Conservation (phyloP, 352 stramenopile species). For the Phytophthora uliginosa region DNA sequence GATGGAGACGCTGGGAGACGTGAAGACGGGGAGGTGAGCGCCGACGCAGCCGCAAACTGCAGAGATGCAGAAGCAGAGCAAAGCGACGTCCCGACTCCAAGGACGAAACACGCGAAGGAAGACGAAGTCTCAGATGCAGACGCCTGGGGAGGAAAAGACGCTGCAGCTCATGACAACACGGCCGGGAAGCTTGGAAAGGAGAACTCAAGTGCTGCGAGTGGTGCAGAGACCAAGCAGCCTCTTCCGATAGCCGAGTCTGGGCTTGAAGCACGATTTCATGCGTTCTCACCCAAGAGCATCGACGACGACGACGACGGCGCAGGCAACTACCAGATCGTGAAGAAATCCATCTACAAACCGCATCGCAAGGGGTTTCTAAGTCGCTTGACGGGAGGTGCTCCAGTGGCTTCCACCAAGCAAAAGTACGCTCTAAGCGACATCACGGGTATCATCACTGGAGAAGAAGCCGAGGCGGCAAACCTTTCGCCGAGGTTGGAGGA, state of each 20-base stretch:
- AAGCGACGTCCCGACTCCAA: constrained; percentile 20
- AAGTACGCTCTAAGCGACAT: constrained; percentile 34
- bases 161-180: background rate
- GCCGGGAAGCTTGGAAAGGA: background rate
- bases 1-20: constrained; percentile 12
- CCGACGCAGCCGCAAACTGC: background rate
- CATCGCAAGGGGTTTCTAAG: constrained; percentile 46
- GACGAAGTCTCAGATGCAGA: constrained; percentile 13
- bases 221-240: background rate
- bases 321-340: constrained; percentile 53
- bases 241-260: background rate
- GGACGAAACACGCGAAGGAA: background rate
- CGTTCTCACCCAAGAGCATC: constrained; percentile 9
- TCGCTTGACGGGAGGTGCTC: constrained; percentile 27
- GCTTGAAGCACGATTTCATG: constrained; percentile 34
- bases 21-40: constrained; percentile 1
- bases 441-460: constrained; percentile 25
- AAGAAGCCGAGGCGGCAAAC: constrained; percentile 19
- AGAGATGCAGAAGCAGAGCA: constrained; percentile 11
- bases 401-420: constrained; percentile 23
- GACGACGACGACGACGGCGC: constrained; percentile 25
- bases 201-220: background rate
- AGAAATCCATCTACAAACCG: constrained; percentile 80
- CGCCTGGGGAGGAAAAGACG: constrained; percentile 3
- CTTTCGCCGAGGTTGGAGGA: background rate